Evolutionary conservation across 2,329 filamentous ascomycete species (phyloP).

Genomic region (Cryphonectria naterciae): DNA sequence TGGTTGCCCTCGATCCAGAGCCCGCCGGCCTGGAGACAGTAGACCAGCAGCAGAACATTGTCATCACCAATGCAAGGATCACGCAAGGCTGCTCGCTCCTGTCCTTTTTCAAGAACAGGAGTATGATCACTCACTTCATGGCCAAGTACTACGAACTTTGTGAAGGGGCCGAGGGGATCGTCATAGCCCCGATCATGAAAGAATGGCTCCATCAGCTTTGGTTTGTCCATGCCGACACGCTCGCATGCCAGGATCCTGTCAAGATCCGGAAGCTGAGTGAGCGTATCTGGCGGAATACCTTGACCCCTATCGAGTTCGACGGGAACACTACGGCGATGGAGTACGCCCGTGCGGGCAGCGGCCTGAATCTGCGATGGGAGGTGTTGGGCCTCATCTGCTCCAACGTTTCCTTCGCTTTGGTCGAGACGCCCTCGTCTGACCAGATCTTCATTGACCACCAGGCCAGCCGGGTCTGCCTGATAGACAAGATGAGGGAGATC

Average conservation of each 20-base stretch:
- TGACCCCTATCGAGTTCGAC: slow-evolving; percentile 36
- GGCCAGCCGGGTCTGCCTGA: slow-evolving; percentile 34
- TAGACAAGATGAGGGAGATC: slow-evolving; percentile 37
- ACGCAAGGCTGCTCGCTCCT: slow-evolving; percentile 39
- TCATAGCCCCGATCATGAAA: slow-evolving; percentile 38
- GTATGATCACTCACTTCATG: slow-evolving; percentile 38
- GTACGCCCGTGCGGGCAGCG: slow-evolving; percentile 37
- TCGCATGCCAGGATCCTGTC: slow-evolving; percentile 39
- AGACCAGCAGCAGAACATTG: slow-evolving; percentile 32
- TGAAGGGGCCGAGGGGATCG: slow-evolving; percentile 35
- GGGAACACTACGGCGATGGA: slow-evolving; percentile 36
- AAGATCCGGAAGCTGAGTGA: slow-evolving; percentile 40
- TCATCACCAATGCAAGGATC: slow-evolving; percentile 39
- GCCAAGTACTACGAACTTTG: slow-evolving; percentile 37
- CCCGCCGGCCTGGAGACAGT: slow-evolving; percentile 34
- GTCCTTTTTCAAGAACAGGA: slow-evolving; percentile 38
- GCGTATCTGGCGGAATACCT: slow-evolving; percentile 41
- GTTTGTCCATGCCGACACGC: slow-evolving; percentile 35
- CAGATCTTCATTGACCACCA: slow-evolving; percentile 36
- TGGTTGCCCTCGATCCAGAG: slow-evolving; percentile 35
- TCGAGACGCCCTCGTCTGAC: slow-evolving; percentile 35
- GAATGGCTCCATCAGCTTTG: slow-evolving; percentile 39
- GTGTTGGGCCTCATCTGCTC: slow-evolving; percentile 41
- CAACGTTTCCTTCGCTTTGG: slow-evolving; percentile 36
- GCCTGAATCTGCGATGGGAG: slow-evolving; percentile 41